Percentiles rank a stretch among this genome's conserved stretches.
Conservation (phyloP, 2,329 filamentous ascomycete genomes). For the Bretziella fagacearum region DNA sequence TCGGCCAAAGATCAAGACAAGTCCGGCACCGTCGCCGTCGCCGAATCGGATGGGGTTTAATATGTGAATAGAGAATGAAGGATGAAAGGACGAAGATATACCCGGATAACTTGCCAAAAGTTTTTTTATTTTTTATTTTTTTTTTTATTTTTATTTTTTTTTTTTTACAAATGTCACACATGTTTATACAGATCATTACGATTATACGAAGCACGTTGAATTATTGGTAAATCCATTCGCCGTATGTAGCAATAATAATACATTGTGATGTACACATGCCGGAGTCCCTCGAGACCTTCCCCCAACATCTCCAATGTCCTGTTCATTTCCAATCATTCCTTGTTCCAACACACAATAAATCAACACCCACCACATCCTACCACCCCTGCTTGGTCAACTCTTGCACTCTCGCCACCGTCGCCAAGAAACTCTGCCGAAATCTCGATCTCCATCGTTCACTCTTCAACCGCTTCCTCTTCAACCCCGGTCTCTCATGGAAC, state of each 20-base stretch:
- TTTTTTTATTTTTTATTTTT: conserved; percentile 14
- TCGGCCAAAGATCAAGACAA: conserved; percentile 61
- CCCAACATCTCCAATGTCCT: conserved; percentile 4
- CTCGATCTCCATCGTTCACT: conserved; percentile 51
- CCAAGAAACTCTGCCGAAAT: conserved; percentile 53
- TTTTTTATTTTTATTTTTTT: neutral
- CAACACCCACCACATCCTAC: conserved; percentile 27
- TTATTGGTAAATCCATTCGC: neutral
- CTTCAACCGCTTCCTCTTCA: conserved; percentile 60
- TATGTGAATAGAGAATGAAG: neutral
- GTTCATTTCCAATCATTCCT: conserved; percentile 4
- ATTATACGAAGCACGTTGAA: neutral
- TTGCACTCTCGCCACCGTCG: conserved; percentile 44
- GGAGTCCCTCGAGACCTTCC: neutral
- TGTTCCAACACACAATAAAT: neutral
- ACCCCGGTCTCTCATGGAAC: conserved; percentile 57
- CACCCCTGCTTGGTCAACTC: conserved; percentile 64
- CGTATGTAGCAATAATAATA: conserved; percentile 11
- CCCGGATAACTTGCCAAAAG: neutral
- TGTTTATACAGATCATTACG: neutral
- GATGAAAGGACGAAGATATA: neutral
- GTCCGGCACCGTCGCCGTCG: conserved; percentile 38
- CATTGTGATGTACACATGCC: conserved; percentile 9
- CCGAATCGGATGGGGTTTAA: conserved; percentile 21
- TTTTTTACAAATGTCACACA: neutral